Base-by-base conservation (phyloP, 441 rosid genomes). In the Arabidopsis lyrata region DNA sequence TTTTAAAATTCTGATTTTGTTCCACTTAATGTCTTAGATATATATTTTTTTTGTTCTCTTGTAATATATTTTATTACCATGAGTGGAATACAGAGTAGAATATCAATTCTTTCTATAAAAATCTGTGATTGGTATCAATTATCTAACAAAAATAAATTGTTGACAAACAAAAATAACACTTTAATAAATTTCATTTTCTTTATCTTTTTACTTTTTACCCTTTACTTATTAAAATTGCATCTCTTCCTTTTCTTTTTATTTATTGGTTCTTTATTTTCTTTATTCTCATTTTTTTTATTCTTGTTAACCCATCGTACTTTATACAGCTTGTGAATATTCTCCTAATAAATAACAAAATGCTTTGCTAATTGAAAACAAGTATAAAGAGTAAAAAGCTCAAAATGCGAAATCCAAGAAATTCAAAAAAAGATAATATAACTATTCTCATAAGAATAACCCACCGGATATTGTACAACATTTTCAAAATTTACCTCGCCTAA, bases 391-490 rank as follows among this genome's bases (percentile, higher is more conserved):
- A 20, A 60, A 66, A 60, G 35, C 16, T 41, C 24, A 67, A 59
- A 59, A 27, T 31, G 2, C 20, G 27, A 75, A 60, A 58, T 66
- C 36, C 44, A 48, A 47, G 35, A 48, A 73, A 66, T 57, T 65
- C 44, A 48, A 66, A 42, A 14, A 13, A 38, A 57, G 10, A 54
- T 58, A 49, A 38, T 36, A n/a, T 8, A 42, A 35, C 24, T 48
- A 35, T 56, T 64, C 22, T 42, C 61, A 53, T 54, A 13, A 18
- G 63, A 44, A 52, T 34, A 14, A 54, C 8, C 15, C 45, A 67
- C 39, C 5, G 18, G 52, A 29, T 68, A 62, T 75, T 61, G 13
- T 75, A 62, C 63, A 68, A n/a, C 41, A 52, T 66, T 66, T 75
- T 61, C 73, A 61, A 50, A 49, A 8, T 74, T 32, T 66, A 68